Percentiles rank a stretch among this genome's conserved stretches.
Evolutionary conservation across 257 asterid species (phyloP).

Genomic region (Jacaranda mimosifolia): DNA sequence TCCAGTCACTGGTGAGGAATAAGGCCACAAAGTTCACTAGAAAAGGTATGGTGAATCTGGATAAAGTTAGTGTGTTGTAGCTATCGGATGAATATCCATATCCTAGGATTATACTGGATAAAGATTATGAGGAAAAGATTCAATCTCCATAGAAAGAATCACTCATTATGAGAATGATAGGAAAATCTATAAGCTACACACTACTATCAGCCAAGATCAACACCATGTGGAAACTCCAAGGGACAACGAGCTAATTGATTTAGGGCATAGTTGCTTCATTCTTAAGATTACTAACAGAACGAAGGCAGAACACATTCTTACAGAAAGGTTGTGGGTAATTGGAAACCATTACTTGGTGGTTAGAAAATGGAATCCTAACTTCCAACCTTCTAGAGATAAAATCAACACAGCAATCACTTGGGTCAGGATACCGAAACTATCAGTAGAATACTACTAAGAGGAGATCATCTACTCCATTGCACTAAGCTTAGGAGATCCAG

Average conservation of each 20-base stretch:
- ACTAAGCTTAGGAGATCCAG: not conserved
- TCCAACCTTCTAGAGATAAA: not conserved
- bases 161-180: no score
- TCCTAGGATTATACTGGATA: no score
- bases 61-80: no score
- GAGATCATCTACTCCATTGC: not conserved
- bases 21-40: no score
- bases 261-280: not conserved
- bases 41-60: no score
- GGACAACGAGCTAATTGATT: not conserved
- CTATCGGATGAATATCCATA: no score
- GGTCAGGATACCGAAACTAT: not conserved
- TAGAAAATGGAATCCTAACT: not conserved
- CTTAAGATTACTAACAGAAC: not conserved
- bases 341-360: not conserved
- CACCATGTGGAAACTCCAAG: not conserved
- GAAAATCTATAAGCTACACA: no score
- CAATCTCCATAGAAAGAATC: no score
- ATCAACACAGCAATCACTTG: not conserved
- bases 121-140: no score
- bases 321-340: not conserved
- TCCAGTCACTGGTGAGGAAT: no score
- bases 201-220: not conserved
- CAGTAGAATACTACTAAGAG: not conserved
- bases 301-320: not conserved